Conservation (phyloP, 2,329 filamentous ascomycete species). For the Phyllosticta paracitricarpa region DNA sequence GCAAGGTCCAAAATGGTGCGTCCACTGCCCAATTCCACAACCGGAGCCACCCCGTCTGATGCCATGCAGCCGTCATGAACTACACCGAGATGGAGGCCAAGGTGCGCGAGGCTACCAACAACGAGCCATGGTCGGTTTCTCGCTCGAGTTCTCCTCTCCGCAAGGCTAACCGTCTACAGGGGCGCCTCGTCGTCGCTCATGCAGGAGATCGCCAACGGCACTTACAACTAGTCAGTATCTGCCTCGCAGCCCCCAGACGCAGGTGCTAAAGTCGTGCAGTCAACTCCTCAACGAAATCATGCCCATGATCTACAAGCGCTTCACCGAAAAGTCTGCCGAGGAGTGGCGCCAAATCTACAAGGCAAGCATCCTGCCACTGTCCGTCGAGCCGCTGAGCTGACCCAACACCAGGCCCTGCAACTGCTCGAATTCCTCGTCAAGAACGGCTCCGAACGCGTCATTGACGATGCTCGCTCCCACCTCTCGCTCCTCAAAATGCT, state of each 20-base stretch:
- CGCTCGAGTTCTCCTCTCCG: slow-evolving; percentile 33
- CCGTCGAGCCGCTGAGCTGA: slow-evolving; percentile 12
- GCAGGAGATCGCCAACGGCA: slow-evolving; percentile 97
- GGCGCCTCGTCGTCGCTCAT: slow-evolving; percentile 74
- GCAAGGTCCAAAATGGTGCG: slow-evolving; percentile 91
- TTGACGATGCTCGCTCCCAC: slow-evolving; percentile 93
- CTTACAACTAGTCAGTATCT: slow-evolving; percentile 81
- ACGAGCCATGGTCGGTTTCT: slow-evolving; percentile 81
- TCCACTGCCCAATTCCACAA: not conserved
- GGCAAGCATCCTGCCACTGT: slow-evolving; percentile 33
- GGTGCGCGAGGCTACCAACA: slow-evolving; percentile 91
- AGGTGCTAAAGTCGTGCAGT: slow-evolving; percentile 39
- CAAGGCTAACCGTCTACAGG: slow-evolving; percentile 15
- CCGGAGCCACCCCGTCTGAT: slow-evolving; percentile 16
- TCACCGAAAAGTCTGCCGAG: slow-evolving; percentile 95
- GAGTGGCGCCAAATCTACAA: slow-evolving; percentile 99
- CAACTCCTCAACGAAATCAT: slow-evolving; percentile 98
- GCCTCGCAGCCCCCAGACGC: not conserved
- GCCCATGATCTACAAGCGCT: slow-evolving; percentile 99
- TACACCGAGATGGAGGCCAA: slow-evolving; percentile 87
- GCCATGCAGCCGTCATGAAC: slow-evolving; percentile 76
- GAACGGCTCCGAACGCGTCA: slow-evolving; percentile 93
- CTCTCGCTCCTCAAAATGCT: slow-evolving; percentile 96
- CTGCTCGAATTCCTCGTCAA: slow-evolving; percentile 95
- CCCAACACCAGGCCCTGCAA: slow-evolving; percentile 54